Percentiles rank a stretch among this genome's conserved stretches.
phyloP scores from a whole-genome alignment of 352 stramenopile species.

The Proteromonas lacertae region DNA sequence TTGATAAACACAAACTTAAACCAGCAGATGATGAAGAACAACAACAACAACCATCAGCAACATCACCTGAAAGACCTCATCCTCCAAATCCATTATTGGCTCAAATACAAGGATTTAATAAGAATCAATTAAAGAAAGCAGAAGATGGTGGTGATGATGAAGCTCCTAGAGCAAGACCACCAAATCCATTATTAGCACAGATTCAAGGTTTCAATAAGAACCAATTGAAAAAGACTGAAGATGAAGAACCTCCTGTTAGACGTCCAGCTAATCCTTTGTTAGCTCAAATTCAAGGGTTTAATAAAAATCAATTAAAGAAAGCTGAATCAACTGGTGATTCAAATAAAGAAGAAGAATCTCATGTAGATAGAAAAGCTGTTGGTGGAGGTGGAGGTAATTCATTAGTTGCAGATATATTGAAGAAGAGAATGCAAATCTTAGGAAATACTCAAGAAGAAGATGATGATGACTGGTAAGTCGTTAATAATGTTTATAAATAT shows the following conservation, averaged over 20 bases:
- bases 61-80: background rate
- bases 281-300: background rate
- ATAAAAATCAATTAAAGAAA: background rate
- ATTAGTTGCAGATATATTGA: too few species aligned
- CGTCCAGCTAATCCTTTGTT: background rate
- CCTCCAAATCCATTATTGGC: background rate
- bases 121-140: background rate
- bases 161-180: constrained; percentile 1
- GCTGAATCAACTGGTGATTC: background rate
- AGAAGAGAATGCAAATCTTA: too few species aligned
- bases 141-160: constrained; percentile 3
- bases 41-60: background rate
- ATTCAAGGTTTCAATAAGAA: constrained; percentile 1
- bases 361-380: background rate
- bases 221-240: constrained; percentile 4
- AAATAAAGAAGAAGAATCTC: background rate
- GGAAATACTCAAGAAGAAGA: too few species aligned
- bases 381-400: too few species aligned
- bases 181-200: constrained; percentile 2
- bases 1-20: background rate
- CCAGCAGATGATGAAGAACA: background rate
- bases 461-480: too few species aligned
- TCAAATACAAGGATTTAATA: background rate
- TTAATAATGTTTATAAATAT: too few species aligned
- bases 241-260: background rate